Percentiles rank a stretch among this genome's conserved stretches.
Evolutionary conservation across 176 grass and related monocot species (phyloP).

Genomic region (Musa schizocarpa): DNA sequence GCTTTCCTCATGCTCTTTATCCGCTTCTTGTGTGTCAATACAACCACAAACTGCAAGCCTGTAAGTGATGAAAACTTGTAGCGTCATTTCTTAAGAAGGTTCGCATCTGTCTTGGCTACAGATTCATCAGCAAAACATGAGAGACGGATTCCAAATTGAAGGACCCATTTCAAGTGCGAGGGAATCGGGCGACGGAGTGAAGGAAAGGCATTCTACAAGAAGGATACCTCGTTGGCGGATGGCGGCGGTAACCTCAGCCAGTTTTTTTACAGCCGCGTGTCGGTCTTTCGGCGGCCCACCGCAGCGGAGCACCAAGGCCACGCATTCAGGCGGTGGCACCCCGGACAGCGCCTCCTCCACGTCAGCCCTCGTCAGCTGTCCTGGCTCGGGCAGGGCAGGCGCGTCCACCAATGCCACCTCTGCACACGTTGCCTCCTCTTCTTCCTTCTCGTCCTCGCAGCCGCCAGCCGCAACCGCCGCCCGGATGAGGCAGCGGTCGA

Average conservation of each 20-base stretch:
- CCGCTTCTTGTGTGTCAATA: constrained; percentile 76
- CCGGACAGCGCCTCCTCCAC: constrained; percentile 30
- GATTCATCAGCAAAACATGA: too few relatives aligned
- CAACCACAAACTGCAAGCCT: constrained; percentile 72
- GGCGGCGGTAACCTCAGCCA: constrained; percentile 39
- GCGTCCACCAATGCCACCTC: constrained; percentile 61
- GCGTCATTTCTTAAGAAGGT: not conserved
- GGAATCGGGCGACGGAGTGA: too few relatives aligned
- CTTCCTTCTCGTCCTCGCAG: not conserved
- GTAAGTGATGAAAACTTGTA: not conserved
- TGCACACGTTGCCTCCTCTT: constrained; percentile 3
- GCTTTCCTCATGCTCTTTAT: constrained; percentile 48
- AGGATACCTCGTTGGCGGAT: constrained; percentile 51
- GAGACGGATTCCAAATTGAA: too few relatives aligned
- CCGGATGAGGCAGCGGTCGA: constrained; percentile 30
- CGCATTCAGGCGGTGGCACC: constrained; percentile 43
- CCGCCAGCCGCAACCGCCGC: constrained; percentile 33
- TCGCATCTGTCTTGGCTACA: too few relatives aligned
- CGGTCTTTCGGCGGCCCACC: constrained; percentile 44
- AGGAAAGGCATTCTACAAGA: too few relatives aligned
- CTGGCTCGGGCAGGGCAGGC: constrained; percentile 39
- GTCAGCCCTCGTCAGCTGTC: constrained; percentile 25
- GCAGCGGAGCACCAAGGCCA: constrained; percentile 64
- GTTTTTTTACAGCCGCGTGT: constrained; percentile 35
- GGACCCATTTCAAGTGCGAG: too few relatives aligned